Base-by-base conservation (phyloP, 2,329 filamentous ascomycete species). In the Knoxdaviesia capensis region DNA sequence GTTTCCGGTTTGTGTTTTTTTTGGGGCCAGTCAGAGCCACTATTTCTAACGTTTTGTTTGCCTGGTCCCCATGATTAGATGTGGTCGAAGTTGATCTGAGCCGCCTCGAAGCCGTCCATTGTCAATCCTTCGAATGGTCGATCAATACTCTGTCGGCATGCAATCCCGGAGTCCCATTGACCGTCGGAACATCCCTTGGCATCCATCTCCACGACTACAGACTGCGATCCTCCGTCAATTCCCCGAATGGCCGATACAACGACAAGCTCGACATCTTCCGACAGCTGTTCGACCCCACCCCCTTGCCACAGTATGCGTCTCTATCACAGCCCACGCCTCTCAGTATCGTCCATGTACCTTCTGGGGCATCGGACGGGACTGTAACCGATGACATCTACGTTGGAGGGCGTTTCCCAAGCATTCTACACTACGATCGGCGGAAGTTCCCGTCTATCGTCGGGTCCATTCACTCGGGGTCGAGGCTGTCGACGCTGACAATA, bases 401-500 rank as follows among this genome's bases (percentile, higher is more conserved):
- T 34, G 84, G 80, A 5, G 88, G 88, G 0, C 74, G 88, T 10
- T 94, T 94, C 54, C 81, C 86, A 5, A 87, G 77, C 51, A 83
- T 94, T 44, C 64, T 94, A 4, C 80, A 85, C 53, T 96, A 94
- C 59, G 86, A 94, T 54, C 74, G 86, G 4, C 78, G 88, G 38
- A 84, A 74, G 57, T 92, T 94, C 52, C 83, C 85, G 0, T 71
- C 72, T 10, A 69, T 94, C 6, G 71, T 75, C 45, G 78, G 75
- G 5, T 84, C 84, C 1, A 77, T 94, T 7, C 77, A 93, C 57
- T 93, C 85, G 0, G 87, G 87, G 2, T 84, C 82, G 0, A 68
- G 80, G 5, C 68, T 94, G 7, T 84, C 80, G 41, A 77, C 77
- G 44, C 63, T 94, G 45, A 62, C 80, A 0, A 61, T 87, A 7